Conservation (phyloP, 2,329 filamentous ascomycete genomes). For the Tolypocladium sp. region DNA sequence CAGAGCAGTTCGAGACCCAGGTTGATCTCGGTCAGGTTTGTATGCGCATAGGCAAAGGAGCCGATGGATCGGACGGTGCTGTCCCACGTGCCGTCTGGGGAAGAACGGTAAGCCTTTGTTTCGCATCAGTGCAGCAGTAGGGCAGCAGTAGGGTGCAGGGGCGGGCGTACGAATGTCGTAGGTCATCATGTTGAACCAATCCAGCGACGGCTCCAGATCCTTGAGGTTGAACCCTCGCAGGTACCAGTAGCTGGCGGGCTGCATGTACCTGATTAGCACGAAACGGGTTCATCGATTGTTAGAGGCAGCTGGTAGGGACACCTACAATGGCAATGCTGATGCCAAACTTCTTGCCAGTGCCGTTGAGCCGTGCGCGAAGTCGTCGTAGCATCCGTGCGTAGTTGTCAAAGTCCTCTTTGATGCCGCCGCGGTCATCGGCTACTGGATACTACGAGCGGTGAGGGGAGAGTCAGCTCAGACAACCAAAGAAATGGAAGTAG, state of each 20-base stretch:
- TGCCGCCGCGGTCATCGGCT: background rate
- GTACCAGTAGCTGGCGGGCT: background rate
- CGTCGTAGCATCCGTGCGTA: background rate
- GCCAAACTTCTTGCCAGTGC: background rate
- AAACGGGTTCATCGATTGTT: too few relatives aligned
- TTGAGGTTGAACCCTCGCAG: background rate
- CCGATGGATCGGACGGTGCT: background rate
- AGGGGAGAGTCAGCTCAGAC: too few relatives aligned
- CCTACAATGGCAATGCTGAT: background rate
- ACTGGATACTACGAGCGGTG: background rate
- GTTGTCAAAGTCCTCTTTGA: background rate
- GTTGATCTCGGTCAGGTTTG: conserved; percentile 38
- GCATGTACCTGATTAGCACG: background rate
- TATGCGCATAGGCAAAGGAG: conserved; percentile 25
- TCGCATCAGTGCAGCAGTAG: too few relatives aligned
- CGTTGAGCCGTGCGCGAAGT: background rate
- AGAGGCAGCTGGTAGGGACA: too few relatives aligned
- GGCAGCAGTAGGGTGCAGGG: too few relatives aligned
- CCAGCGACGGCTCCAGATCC: background rate
- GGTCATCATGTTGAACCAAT: background rate
- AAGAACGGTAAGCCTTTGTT: too few relatives aligned
- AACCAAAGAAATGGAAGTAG: too few relatives aligned
- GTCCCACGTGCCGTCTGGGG: background rate
- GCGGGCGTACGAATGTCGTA: background rate
- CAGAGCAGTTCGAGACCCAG: conserved; percentile 35